Percentiles rank a stretch among this genome's conserved stretches.
Evolutionary conservation across 2,329 filamentous ascomycete species (phyloP).

Genomic region (Chaetomium sp.): DNA sequence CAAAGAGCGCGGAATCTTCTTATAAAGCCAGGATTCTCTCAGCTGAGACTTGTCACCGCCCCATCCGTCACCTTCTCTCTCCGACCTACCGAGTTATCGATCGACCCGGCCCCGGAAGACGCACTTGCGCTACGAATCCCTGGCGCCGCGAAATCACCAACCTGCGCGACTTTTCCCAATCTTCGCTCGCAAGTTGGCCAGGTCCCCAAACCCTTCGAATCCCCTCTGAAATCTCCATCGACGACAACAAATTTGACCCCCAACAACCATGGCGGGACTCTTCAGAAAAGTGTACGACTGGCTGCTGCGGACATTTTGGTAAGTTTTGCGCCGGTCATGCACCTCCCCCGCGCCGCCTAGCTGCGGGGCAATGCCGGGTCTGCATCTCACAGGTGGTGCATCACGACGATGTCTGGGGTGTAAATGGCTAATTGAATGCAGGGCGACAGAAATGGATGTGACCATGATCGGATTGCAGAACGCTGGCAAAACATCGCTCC

Average conservation of each 20-base stretch:
- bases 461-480: slow-evolving; percentile 98
- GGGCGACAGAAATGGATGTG: slow-evolving; percentile 99
- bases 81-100: too few species aligned
- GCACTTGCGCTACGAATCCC: background rate
- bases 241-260: background rate
- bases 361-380: slow-evolving; percentile 24
- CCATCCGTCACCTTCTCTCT: slow-evolving; percentile 2
- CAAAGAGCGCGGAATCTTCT: slow-evolving; percentile 32
- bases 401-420: background rate
- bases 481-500: slow-evolving; percentile 91
- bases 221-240: background rate
- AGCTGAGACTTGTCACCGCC: slow-evolving; percentile 23
- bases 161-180: slow-evolving; percentile 4
- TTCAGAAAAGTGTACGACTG: slow-evolving; percentile 97
- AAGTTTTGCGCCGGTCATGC: slow-evolving; percentile 33
- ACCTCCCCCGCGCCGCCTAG: slow-evolving; percentile 14
- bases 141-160: background rate
- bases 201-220: background rate
- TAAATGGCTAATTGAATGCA: slow-evolving; percentile 33
- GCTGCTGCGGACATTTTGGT: slow-evolving; percentile 97
- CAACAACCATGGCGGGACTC: slow-evolving; percentile 69
- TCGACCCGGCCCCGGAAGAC: background rate
- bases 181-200: background rate
- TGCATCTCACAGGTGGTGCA: slow-evolving; percentile 19
- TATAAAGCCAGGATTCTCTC: slow-evolving; percentile 25